Conservation (phyloP, 345 rosid species). For the Pugionium cornutum region DNA sequence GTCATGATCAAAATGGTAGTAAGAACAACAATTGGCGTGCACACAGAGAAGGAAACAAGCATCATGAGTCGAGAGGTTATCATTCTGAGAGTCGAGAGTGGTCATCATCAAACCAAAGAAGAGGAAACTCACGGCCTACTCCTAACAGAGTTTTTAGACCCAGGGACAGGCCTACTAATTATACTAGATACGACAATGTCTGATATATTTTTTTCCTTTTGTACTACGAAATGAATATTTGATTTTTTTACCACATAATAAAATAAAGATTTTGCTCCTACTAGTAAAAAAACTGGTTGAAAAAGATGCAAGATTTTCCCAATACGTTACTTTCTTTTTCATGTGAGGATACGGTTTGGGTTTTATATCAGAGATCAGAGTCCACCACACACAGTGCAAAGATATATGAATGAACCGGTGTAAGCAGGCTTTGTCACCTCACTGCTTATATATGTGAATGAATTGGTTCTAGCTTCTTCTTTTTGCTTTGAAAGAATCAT, state of each 20-base stretch:
- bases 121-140: slow-evolving; percentile 30
- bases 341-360: no score
- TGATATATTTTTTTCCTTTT: background rate
- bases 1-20: slow-evolving; percentile 11
- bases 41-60: slow-evolving; percentile 16
- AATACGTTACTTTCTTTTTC: no score
- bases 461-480: no score
- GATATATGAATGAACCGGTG: no score
- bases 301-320: background rate
- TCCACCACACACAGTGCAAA: no score
- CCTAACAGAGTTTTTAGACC: slow-evolving; percentile 20
- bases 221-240: background rate
- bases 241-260: background rate
- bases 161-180: background rate
- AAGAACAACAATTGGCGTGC: slow-evolving; percentile 3
- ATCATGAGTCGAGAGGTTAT: slow-evolving; percentile 16
- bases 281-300: background rate
- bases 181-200: slow-evolving; percentile 18
- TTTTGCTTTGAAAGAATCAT: slow-evolving; percentile 1
- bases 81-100: slow-evolving; percentile 32
- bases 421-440: no score
- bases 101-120: slow-evolving; percentile 36
- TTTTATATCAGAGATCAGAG: no score
- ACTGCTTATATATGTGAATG: no score
- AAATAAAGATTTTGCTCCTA: background rate